phyloP scores from a whole-genome alignment of 352 stramenopile species.

The Pythium angustatum region DNA sequence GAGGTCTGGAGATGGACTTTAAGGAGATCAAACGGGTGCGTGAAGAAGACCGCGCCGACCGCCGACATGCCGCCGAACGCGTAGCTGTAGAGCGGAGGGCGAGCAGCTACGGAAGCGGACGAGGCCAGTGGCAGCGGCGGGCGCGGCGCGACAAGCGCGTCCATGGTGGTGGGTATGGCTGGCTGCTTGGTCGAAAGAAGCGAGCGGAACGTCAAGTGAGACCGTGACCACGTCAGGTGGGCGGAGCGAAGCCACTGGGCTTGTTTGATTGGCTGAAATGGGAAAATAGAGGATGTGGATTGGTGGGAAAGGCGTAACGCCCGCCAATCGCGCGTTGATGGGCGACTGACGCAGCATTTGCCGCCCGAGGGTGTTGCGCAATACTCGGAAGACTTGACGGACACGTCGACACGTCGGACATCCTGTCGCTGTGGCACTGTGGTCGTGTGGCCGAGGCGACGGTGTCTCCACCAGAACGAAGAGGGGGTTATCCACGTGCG shows the following conservation, averaged over 20 bases:
- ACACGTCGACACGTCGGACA: no score
- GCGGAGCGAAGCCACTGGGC: neutral
- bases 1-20: conserved; percentile 85
- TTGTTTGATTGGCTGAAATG: conserved; percentile 15
- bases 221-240: neutral
- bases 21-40: conserved; percentile 81
- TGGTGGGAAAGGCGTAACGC: conserved; percentile 4
- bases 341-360: conserved; percentile 14
- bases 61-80: conserved; percentile 72
- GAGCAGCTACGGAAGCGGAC: conserved; percentile 7
- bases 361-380: conserved; percentile 12
- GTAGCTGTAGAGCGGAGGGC: conserved; percentile 66
- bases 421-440: no score
- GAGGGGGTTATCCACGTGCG: no score
- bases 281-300: neutral
- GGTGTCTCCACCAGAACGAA: no score
- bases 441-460: no score
- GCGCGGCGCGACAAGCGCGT: conserved; percentile 7
- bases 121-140: conserved; percentile 16
- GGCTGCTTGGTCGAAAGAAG: no score
- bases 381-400: neutral
- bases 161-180: no score
- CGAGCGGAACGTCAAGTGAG: neutral
- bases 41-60: conserved; percentile 86
- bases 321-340: conserved; percentile 18